phyloP scores from a whole-genome alignment of 2,329 filamentous ascomycete species.

The Madurella mycetomatis region DNA sequence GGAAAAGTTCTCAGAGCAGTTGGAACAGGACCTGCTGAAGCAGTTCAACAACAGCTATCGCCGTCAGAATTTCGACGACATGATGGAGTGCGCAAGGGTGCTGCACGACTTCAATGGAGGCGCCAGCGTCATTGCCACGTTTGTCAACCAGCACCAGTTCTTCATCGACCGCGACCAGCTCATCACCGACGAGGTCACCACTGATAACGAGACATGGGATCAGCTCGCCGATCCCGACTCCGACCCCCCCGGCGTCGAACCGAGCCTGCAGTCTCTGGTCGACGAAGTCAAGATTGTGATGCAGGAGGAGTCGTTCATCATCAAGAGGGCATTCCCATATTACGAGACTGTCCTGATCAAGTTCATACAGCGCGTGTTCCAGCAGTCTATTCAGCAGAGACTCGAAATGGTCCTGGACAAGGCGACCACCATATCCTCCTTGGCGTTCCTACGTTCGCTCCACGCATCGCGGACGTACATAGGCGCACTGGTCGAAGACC shows the following conservation, averaged over 20 bases:
- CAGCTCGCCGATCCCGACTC: slow-evolving; percentile 89
- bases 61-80: slow-evolving; percentile 92
- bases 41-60: slow-evolving; percentile 98
- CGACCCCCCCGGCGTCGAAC: slow-evolving; percentile 85
- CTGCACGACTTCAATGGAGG: slow-evolving; percentile 95
- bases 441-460: slow-evolving; percentile 85
- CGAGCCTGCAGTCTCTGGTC: slow-evolving; percentile 83
- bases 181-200: slow-evolving; percentile 76
- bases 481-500: slow-evolving; percentile 78
- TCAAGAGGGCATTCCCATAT: slow-evolving; percentile 92
- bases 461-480: slow-evolving; percentile 92
- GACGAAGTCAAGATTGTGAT: slow-evolving; percentile 95
- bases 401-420: slow-evolving; percentile 95
- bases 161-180: slow-evolving; percentile 96
- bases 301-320: slow-evolving; percentile 95
- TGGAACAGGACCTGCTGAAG: slow-evolving; percentile 91
- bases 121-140: slow-evolving; percentile 88
- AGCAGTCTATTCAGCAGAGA: slow-evolving; percentile 95
- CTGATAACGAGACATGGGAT: slow-evolving; percentile 79
- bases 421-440: slow-evolving; percentile 81
- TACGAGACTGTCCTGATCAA: slow-evolving; percentile 90
- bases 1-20: slow-evolving; percentile 91
- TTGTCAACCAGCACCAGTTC: slow-evolving; percentile 98
- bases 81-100: slow-evolving; percentile 94
- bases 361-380: slow-evolving; percentile 93